Conservation (phyloP, 805 yeast species). For the Monosporozyma unispora region DNA sequence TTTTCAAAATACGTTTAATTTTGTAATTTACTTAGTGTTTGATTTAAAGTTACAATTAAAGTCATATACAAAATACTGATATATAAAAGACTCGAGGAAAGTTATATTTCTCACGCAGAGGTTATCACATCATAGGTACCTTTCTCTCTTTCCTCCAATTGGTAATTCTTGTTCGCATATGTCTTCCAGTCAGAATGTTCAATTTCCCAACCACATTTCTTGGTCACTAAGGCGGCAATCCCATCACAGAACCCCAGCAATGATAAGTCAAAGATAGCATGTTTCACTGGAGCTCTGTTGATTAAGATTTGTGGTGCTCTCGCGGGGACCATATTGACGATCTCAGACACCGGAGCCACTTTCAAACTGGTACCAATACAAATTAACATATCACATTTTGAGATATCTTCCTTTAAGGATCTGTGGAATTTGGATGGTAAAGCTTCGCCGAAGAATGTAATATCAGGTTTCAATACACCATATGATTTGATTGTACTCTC, state of each 20-base stretch:
- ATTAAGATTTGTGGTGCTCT: constrained; percentile 73
- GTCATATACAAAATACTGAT: no score
- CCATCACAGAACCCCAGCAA: constrained; percentile 79
- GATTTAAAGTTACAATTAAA: not conserved
- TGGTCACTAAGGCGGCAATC: constrained; percentile 55
- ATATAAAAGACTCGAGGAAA: no score
- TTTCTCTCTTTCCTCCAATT: constrained; percentile 18
- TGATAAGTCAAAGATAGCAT: constrained; percentile 69
- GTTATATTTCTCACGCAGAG: not conserved
- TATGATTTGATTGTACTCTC: constrained; percentile 35
- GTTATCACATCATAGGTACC: constrained; percentile 16
- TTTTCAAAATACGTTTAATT: not conserved
- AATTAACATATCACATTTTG: constrained; percentile 65
- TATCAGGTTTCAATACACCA: constrained; percentile 89
- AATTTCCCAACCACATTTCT: constrained; percentile 51
- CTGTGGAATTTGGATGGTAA: constrained; percentile 63
- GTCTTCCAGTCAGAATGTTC: constrained; percentile 41
- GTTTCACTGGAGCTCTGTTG: constrained; percentile 66
- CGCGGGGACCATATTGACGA: constrained; percentile 59
- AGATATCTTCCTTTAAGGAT: constrained; percentile 47
- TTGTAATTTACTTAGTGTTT: not conserved
- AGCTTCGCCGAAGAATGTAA: constrained; percentile 84
- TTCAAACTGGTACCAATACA: constrained; percentile 90
- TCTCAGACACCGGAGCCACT: constrained; percentile 86
- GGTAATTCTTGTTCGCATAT: constrained; percentile 17